phyloP scores from a whole-genome alignment of 768 basidiomycete genomes.

The Mycena capillaripes region DNA sequence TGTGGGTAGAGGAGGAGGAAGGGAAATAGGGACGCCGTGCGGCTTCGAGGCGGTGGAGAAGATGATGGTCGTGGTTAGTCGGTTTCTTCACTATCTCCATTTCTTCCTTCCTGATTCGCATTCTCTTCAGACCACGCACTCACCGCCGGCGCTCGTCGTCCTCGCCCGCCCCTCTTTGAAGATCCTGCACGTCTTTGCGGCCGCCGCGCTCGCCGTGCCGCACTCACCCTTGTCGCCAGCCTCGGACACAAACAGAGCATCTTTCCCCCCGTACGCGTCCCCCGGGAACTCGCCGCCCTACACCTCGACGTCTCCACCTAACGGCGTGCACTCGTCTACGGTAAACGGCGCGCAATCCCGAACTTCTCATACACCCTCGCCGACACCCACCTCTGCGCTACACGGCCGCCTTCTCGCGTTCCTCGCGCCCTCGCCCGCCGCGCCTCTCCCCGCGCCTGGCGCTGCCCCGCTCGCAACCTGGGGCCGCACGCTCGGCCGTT shows the following conservation, averaged over 20 bases:
- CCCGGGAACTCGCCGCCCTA: conserved; percentile 3
- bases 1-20: background rate
- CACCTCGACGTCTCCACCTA: background rate
- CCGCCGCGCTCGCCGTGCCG: conserved; percentile 15
- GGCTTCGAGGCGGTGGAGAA: conserved; percentile 23
- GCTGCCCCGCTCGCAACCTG: background rate
- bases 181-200: conserved; percentile 35
- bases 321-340: too few species aligned
- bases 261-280: background rate
- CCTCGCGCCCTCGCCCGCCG: conserved; percentile 26
- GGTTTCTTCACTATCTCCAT: background rate
- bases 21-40: conserved; percentile 14
- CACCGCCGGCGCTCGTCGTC: conserved; percentile 32
- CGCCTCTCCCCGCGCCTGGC: background rate
- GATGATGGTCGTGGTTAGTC: conserved; percentile 23
- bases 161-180: conserved; percentile 22
- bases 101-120: background rate
- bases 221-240: background rate
- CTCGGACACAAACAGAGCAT: background rate
- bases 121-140: conserved; percentile 25
- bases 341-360: background rate
- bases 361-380: background rate
- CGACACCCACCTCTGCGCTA: conserved; percentile 24
- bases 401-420: conserved; percentile 36
- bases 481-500: conserved; percentile 27